A percentile compares a stretch with the other conserved stretches of the same genome.
Evolutionary conservation across 1,139 yeast genomes (phyloP).

Genomic region (Pneumocystis murina): DNA sequence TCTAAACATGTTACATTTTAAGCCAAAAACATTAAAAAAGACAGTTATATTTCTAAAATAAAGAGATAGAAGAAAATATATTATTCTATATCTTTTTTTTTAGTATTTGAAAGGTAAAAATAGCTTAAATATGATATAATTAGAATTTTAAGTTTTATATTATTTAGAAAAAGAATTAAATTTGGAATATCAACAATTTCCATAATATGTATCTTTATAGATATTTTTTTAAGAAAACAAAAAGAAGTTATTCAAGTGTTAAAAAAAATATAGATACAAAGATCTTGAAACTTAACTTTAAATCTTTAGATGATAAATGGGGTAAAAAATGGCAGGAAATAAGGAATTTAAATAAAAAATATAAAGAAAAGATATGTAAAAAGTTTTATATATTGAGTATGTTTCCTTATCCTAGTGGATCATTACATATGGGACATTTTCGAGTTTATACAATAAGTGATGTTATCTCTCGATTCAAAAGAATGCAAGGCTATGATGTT

Average conservation of each 20-base stretch:
- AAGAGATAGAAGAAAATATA: not conserved
- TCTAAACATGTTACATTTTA: too few species aligned
- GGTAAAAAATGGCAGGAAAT: not conserved
- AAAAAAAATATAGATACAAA: not conserved
- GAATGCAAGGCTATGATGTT: constrained; percentile 62
- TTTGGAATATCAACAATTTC: not conserved
- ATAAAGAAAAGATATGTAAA: not conserved
- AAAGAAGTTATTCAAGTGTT: not conserved
- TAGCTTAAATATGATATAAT: not conserved
- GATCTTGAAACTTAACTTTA: not conserved
- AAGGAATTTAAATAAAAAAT: not conserved
- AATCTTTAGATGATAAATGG: constrained; percentile 1
- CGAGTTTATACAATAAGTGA: constrained; percentile 87
- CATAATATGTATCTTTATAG: not conserved
- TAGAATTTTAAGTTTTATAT: not conserved
- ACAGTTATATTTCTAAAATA: not conserved
- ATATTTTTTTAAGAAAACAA: not conserved
- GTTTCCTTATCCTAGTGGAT: constrained; percentile 96
- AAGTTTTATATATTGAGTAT: constrained; percentile 60
- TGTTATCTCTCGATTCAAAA: constrained; percentile 58
- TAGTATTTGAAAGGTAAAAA: not conserved
- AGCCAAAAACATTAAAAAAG: too few species aligned
- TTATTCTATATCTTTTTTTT: not conserved
- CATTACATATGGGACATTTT: constrained; percentile 81
- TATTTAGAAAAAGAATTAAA: not conserved